A percentile compares a stretch with the other conserved stretches of the same genome.
phyloP scores from a whole-genome alignment of 148 eudicot species.

The Amaranthus cruentus region DNA sequence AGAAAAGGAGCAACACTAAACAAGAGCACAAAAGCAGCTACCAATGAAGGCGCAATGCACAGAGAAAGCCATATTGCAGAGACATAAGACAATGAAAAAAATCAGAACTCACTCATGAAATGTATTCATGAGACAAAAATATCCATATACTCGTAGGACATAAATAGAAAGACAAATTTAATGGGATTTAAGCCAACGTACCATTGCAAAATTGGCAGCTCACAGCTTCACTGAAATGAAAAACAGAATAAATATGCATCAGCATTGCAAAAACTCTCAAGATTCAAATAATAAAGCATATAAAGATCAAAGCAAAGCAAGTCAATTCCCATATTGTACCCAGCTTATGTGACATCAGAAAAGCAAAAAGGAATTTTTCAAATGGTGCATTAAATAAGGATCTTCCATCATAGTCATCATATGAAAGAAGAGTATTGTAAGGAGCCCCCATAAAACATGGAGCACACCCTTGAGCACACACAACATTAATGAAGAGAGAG shows the following conservation, averaged over 20 bases:
- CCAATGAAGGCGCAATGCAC: neutral
- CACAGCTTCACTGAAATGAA: slow-evolving; percentile 78
- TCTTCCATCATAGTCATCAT: too few relatives aligned
- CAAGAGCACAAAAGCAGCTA: neutral
- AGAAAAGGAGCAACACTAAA: neutral
- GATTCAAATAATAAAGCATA: neutral
- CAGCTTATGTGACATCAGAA: neutral
- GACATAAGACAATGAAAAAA: neutral
- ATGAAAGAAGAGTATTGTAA: too few relatives aligned
- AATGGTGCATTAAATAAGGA: too few relatives aligned
- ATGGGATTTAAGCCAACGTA: slow-evolving; percentile 25
- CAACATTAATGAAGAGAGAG: too few relatives aligned
- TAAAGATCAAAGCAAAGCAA: slow-evolving; percentile 3
- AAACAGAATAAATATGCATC: slow-evolving; percentile 9
- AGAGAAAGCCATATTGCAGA: neutral
- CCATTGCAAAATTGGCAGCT: slow-evolving; percentile 75
- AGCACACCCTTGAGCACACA: too few relatives aligned
- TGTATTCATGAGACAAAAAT: neutral
- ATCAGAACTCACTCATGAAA: neutral
- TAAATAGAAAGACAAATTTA: too few relatives aligned
- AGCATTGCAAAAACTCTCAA: slow-evolving; percentile 3
- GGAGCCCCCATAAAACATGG: too few relatives aligned
- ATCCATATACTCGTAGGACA: too few relatives aligned
- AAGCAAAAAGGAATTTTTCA: too few relatives aligned
- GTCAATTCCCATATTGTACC: neutral